Conservation (phyloP, 371 early-diverging fungal species). For the Lichtheimia hyalospora region DNA sequence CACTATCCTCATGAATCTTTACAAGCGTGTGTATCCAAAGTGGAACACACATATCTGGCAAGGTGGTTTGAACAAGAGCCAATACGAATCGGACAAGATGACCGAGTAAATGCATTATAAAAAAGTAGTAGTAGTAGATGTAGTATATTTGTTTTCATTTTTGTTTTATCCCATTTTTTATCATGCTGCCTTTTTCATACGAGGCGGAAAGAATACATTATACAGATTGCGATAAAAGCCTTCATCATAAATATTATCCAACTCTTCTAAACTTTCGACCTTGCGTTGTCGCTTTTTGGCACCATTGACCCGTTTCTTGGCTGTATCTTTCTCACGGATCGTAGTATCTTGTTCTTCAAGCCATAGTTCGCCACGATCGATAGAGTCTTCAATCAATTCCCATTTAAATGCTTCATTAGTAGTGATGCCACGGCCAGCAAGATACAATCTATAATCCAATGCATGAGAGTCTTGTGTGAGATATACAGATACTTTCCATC, state of each 20-base stretch:
- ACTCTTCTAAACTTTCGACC: slow-evolving; percentile 49
- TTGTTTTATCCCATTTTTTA: no score
- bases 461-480: neutral
- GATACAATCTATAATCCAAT: slow-evolving; percentile 42
- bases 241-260: slow-evolving; percentile 67
- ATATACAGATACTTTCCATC: neutral
- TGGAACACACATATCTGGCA: slow-evolving; percentile 66
- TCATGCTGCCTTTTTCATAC: no score
- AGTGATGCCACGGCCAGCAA: slow-evolving; percentile 66
- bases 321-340: slow-evolving; percentile 22
- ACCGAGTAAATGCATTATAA: slow-evolving; percentile 30
- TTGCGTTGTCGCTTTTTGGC: slow-evolving; percentile 16
- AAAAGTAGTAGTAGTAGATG: slow-evolving; percentile 19
- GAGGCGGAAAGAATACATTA: slow-evolving; percentile 32
- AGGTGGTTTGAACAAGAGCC: slow-evolving; percentile 27
- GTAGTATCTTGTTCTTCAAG: slow-evolving; percentile 17
- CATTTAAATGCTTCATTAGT: slow-evolving; percentile 81
- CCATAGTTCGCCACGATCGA: slow-evolving; percentile 60
- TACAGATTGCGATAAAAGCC: slow-evolving; percentile 56
- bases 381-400: slow-evolving; percentile 68
- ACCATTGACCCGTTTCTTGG: slow-evolving; percentile 12
- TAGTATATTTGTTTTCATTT: no score
- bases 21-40: slow-evolving; percentile 95
- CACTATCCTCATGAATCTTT: slow-evolving; percentile 91
- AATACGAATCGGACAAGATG: slow-evolving; percentile 10